Evolutionary conservation across 2,329 filamentous ascomycete species (phyloP).

Genomic region (Didymella pomorum): DNA sequence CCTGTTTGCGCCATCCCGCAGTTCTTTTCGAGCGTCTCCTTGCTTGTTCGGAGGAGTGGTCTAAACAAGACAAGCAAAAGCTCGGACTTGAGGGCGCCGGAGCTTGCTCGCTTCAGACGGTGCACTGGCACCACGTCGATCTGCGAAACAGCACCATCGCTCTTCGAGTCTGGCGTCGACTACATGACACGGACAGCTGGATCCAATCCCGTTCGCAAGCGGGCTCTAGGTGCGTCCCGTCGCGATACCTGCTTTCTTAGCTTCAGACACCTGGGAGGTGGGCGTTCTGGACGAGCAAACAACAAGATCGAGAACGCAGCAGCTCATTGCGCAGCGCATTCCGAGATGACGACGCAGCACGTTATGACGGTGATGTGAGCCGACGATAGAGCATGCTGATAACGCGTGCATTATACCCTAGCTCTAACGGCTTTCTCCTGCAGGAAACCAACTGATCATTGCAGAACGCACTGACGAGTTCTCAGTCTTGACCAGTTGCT

Average conservation of each 20-base stretch:
- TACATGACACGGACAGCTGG: slow-evolving; percentile 15
- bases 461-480: slow-evolving; percentile 36
- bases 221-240: slow-evolving; percentile 42
- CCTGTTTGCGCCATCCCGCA: slow-evolving; percentile 21
- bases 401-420: slow-evolving; percentile 28
- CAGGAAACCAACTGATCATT: slow-evolving; percentile 25
- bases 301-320: slow-evolving; percentile 4
- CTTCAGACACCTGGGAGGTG: slow-evolving; percentile 22
- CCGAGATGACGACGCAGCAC: slow-evolving; percentile 6
- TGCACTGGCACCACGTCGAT: slow-evolving; percentile 44
- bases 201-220: slow-evolving; percentile 25
- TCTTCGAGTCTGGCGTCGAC: slow-evolving; percentile 27
- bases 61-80: slow-evolving; percentile 35
- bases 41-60: slow-evolving; percentile 26
- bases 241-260: slow-evolving; percentile 30
- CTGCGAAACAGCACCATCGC: slow-evolving; percentile 29
- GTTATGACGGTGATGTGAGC: not conserved
- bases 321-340: not conserved
- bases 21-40: slow-evolving; percentile 9
- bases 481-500: slow-evolving; percentile 38
- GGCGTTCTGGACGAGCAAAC: slow-evolving; percentile 20
- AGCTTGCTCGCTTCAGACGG: slow-evolving; percentile 26
- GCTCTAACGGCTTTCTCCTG: slow-evolving; percentile 26
- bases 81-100: slow-evolving; percentile 11
- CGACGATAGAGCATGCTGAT: slow-evolving; percentile 14